Base-by-base conservation (phyloP, 257 asterid genomes). In the Solanum chiquidenum region DNA sequence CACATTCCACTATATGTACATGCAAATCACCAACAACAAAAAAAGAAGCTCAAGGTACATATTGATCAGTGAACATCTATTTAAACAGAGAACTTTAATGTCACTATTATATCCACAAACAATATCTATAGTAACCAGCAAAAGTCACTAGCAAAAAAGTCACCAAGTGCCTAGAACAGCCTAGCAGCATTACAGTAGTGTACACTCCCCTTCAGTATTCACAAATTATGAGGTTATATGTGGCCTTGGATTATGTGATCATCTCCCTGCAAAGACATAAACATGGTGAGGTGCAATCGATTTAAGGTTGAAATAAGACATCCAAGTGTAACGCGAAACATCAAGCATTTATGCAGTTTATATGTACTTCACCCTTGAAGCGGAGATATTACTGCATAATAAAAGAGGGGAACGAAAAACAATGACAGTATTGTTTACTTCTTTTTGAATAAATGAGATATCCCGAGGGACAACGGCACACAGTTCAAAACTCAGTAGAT, bases 261-360 rank as follows among this genome's bases (percentile, higher is more conserved):
- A 46, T 64, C 83, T 71, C 74, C 88, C 88, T 86, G 88, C 88
- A 86, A 86, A n/a, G 71, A 49, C 16, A 86, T 40, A 60, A 35
- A 42, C 84, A 27, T 46, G 5, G 74, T 37, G 31, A 62, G 82
- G 40, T n/a, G 66, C 37, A 62, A 66, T 1, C 12, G 8, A 37
- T 49, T 1, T n/a, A 35, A 66, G 18, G 25, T 16, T 85, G 79
- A 66, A 38, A 5, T 38, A 66, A 37, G 55, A 5, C 62, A 84
- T 14, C 9, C n/a, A 33, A 64, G 82, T 38, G 46, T 33, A 85
- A 38, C 3, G 80, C 34, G 12, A 38, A 40, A 37, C 64, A 37
- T 66, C 2, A 13, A 33, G 21, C 20, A 60, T 29, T 2, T 64
- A 66, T 25, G 38, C 60, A n/a, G 60, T 16, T 35, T 84, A 8